A percentile compares a stretch with the other conserved stretches of the same genome.
Conservation (phyloP, 2,329 filamentous ascomycete genomes). For the Pseudogymnoascus sp. region DNA sequence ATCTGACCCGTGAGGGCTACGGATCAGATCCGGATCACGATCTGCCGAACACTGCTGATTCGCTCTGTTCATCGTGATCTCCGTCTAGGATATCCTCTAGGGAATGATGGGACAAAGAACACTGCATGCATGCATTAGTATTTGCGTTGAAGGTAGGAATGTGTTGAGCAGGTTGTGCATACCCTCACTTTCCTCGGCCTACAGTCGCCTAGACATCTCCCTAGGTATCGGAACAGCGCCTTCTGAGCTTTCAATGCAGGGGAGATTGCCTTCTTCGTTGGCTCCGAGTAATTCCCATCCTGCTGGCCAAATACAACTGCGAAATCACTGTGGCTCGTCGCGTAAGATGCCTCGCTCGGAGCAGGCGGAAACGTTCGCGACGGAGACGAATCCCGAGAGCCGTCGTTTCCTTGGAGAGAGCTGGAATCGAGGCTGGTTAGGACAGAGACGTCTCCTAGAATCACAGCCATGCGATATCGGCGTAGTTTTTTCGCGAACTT, state of each 20-base stretch:
- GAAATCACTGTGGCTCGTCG: not conserved
- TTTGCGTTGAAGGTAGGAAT: not conserved
- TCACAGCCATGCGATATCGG: not conserved
- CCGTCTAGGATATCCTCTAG: slow-evolving; percentile 9
- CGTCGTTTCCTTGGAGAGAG: not conserved
- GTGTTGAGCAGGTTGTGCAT: not conserved
- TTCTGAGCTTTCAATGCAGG: slow-evolving; percentile 22
- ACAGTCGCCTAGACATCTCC: slow-evolving; percentile 18
- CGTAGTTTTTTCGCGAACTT: not conserved
- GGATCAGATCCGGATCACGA: too few relatives aligned
- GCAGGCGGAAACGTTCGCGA: not conserved
- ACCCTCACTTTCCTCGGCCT: not conserved
- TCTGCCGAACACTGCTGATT: too few relatives aligned
- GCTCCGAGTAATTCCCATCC: slow-evolving; percentile 19
- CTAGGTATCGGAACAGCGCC: slow-evolving; percentile 24
- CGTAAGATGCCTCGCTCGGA: not conserved
- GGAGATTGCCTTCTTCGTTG: slow-evolving; percentile 18
- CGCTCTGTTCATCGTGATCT: not conserved
- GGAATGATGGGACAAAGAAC: slow-evolving; percentile 4
- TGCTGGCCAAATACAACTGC: not conserved
- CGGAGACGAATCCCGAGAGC: not conserved
- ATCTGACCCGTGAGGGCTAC: too few relatives aligned
- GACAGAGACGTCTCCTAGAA: not conserved
- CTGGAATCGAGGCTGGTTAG: slow-evolving; percentile 5
- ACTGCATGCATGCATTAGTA: slow-evolving; percentile 2